phyloP scores from a whole-genome alignment of 805 yeast species.

The Sugiyamaella smithiae region DNA sequence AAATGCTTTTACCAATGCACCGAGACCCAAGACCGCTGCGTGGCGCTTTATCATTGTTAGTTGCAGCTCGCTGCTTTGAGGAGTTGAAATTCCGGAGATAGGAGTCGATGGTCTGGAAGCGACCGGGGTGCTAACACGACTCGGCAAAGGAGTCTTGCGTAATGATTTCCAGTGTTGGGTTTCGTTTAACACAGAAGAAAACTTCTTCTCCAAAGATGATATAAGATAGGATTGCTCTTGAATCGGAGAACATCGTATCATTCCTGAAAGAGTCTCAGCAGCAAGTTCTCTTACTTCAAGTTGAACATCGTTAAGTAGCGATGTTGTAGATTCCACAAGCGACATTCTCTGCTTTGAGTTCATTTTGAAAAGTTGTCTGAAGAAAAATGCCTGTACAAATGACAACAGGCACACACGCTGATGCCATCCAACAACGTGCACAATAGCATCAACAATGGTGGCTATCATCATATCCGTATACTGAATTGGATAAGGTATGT shows the following conservation, averaged over 20 bases:
- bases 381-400: slow-evolving; percentile 67
- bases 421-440: slow-evolving; percentile 43
- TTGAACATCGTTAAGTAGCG: slow-evolving; percentile 57
- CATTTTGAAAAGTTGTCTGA: slow-evolving; percentile 61
- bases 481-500: slow-evolving; percentile 44
- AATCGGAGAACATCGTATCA: slow-evolving; percentile 62
- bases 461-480: slow-evolving; percentile 43
- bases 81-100: slow-evolving; percentile 7
- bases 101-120: slow-evolving; percentile 5
- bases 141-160: slow-evolving; percentile 13
- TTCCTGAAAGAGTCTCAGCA: slow-evolving; percentile 70
- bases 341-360: slow-evolving; percentile 43
- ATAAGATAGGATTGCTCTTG: slow-evolving; percentile 42
- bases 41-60: slow-evolving; percentile 53
- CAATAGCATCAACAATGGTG: slow-evolving; percentile 45
- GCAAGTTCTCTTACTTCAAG: slow-evolving; percentile 75
- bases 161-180: slow-evolving; percentile 30
- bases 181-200: slow-evolving; percentile 34
- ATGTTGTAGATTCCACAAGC: slow-evolving; percentile 52
- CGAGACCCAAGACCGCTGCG: slow-evolving; percentile 84
- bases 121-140: slow-evolving; percentile 14
- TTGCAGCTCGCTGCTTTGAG: slow-evolving; percentile 27
- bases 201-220: slow-evolving; percentile 38
- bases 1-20: slow-evolving; percentile 84
- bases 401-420: slow-evolving; percentile 67